Conservation (phyloP, 1,139 yeast genomes). For the Suhomyces ambrosiae region DNA sequence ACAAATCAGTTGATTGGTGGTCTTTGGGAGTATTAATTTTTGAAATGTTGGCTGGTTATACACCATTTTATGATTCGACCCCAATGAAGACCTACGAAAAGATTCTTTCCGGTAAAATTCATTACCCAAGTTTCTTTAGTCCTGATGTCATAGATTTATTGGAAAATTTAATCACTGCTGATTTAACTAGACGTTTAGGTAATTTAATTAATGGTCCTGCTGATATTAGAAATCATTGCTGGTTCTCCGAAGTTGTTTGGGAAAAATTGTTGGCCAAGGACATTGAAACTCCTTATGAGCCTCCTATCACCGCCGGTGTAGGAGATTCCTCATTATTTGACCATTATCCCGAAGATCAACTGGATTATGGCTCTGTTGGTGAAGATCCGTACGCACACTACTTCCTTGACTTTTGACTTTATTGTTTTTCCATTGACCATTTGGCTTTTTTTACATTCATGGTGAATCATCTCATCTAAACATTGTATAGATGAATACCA, state of each 20-base stretch:
- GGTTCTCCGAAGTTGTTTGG: slow-evolving; percentile 66
- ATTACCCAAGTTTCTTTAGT: slow-evolving; percentile 52
- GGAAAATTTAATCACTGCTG: slow-evolving; percentile 53
- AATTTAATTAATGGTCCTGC: slow-evolving; percentile 60
- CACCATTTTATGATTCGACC: slow-evolving; percentile 62
- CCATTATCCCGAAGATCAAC: slow-evolving; percentile 58
- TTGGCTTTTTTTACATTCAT: neutral
- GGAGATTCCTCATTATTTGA: slow-evolving; percentile 67
- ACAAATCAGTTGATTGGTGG: slow-evolving; percentile 69
- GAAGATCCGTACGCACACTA: slow-evolving; percentile 53
- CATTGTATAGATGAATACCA: slow-evolving; percentile 3
- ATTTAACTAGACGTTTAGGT: slow-evolving; percentile 58
- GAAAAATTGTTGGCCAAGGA: slow-evolving; percentile 57
- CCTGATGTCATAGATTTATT: slow-evolving; percentile 55
- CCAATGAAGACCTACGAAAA: slow-evolving; percentile 67
- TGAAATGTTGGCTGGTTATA: slow-evolving; percentile 64
- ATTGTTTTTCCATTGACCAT: neutral
- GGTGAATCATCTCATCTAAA: slow-evolving; percentile 5
- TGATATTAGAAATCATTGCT: slow-evolving; percentile 57
- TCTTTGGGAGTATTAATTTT: slow-evolving; percentile 59
- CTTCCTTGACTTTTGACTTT: slow-evolving; percentile 49
- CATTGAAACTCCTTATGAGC: slow-evolving; percentile 66
- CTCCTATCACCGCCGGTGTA: slow-evolving; percentile 62
- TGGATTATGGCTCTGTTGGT: slow-evolving; percentile 54
- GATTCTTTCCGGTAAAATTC: slow-evolving; percentile 54